Conservation (phyloP, 495 filamentous ascomycete genomes). For the Elaphomyces granulatus region DNA sequence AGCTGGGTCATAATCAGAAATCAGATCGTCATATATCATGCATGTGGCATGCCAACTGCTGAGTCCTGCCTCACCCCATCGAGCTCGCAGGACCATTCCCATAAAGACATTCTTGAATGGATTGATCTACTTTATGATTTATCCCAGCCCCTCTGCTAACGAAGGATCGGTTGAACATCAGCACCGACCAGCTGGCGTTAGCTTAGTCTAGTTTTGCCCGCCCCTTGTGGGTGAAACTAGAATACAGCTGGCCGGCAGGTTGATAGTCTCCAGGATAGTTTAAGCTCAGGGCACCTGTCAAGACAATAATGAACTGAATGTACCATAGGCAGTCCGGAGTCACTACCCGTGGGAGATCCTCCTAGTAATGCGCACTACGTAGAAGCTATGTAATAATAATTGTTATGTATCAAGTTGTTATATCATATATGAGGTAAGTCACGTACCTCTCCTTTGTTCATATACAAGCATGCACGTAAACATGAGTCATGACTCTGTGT, state of each 20-base stretch:
- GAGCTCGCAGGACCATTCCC: conserved; percentile 72
- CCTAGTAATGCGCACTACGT: conserved; percentile 90
- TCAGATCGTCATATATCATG: conserved; percentile 85
- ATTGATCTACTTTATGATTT: conserved; percentile 67
- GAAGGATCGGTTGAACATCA: conserved; percentile 92
- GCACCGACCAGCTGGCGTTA: conserved; percentile 69
- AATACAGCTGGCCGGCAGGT: conserved; percentile 73
- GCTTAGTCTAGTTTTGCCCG: no score
- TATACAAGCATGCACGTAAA: no score
- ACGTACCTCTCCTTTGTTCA: no score
- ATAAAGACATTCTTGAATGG: conserved; percentile 43
- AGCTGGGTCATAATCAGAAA: conserved; percentile 64
- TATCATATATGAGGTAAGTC: no score
- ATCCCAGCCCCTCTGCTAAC: conserved; percentile 50
- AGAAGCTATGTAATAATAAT: conserved; percentile 78
- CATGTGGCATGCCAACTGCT: conserved; percentile 60
- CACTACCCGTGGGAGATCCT: conserved; percentile 79
- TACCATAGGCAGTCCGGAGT: conserved; percentile 97
- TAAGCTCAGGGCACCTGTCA: conserved; percentile 73
- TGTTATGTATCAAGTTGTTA: no score
- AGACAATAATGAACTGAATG: conserved; percentile 80
- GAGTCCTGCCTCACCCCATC: conserved; percentile 65
- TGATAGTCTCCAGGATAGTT: conserved; percentile 92
- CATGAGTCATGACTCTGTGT: no score
- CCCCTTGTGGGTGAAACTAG: no score